Evolutionary conservation across 352 stramenopile species (phyloP), one percentile per base, ranked within the genome.

Genomic region (Phytopythium ostracodes): DNA sequence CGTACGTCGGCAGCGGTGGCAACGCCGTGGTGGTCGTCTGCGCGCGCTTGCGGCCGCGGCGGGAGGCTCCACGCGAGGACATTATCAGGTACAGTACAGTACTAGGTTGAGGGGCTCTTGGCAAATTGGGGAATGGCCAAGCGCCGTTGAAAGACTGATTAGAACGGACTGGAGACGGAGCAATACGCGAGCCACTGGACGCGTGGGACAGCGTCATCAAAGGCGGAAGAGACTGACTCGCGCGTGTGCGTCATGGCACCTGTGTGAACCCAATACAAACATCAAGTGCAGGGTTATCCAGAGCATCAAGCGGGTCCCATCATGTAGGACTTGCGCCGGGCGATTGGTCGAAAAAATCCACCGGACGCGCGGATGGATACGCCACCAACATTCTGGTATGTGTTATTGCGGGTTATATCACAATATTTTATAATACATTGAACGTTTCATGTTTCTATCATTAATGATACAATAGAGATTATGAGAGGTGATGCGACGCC

Each of bases 31-130:
- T 52, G 4, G 27, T 33, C 2, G 53, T 59, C 33, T 59, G 53
- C 3, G 58, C 60, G 18, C 61, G 59, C 62, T 69, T 72, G 1
- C 65, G 65, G 18, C 68, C 62, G 25, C 65, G 68, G 18, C 68
- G 65, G 47, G 68, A 60, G 9, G 43, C 47, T 18, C 27, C 36
- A 9, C 31, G 33, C 2, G 29, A 43, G 2, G 29, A 56, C 33
- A 43, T 56, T n/a, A n/a, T n/a, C n/a, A n/a, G n/a, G n/a, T n/a
- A n/a, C n/a, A n/a, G n/a, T n/a, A n/a, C n/a, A n/a, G n/a, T n/a
- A n/a, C n/a, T 20, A 9, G 7, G 7, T 12, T 35, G 47, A n/a
- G 51, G 17, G 29, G 15, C 8, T 2, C 3, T 18, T 18, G 51
- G 51, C 29, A 27, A 56, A 29, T 56, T 9, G 51, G 7, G 51